Conservation (phyloP, 371 early-diverging fungal genomes). For the Lichtheimia ramosa region DNA sequence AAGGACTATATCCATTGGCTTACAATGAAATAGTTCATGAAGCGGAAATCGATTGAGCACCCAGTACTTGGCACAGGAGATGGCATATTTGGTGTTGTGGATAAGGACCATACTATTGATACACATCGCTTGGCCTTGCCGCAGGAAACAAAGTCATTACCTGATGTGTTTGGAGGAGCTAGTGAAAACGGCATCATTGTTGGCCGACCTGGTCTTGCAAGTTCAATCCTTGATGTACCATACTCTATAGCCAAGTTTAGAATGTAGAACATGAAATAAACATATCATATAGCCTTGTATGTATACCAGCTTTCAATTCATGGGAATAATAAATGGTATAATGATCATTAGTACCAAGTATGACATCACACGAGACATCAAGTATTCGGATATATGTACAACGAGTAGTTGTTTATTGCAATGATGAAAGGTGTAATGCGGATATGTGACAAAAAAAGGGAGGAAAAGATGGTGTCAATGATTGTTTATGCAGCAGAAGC, state of each 20-base stretch:
- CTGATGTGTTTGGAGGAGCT: slow-evolving; percentile 50
- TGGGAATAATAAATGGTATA: too few species aligned
- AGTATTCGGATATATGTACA: too few species aligned
- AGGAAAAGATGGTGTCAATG: neutral
- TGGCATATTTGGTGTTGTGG: slow-evolving; percentile 27
- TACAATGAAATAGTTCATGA: slow-evolving; percentile 11
- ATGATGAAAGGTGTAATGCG: too few species aligned
- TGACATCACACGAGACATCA: too few species aligned
- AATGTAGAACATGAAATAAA: slow-evolving; percentile 2
- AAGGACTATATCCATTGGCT: neutral
- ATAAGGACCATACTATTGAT: slow-evolving; percentile 37
- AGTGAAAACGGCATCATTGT: slow-evolving; percentile 60
- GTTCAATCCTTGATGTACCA: slow-evolving; percentile 42
- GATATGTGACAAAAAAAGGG: too few species aligned
- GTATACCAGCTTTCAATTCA: too few species aligned
- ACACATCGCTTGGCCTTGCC: slow-evolving; percentile 23
- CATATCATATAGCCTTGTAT: too few species aligned
- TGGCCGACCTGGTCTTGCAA: slow-evolving; percentile 34
- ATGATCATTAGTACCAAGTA: too few species aligned
- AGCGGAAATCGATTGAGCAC: neutral
- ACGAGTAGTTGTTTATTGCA: too few species aligned
- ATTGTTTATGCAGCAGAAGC: slow-evolving; percentile 1
- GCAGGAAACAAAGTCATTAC: neutral
- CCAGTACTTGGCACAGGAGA: neutral
- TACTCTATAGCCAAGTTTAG: slow-evolving; percentile 29